Evolutionary conservation across 1,139 yeast genomes (phyloP), one percentile per base, ranked within the genome.

Genomic region (Kodamaea fungicola): DNA sequence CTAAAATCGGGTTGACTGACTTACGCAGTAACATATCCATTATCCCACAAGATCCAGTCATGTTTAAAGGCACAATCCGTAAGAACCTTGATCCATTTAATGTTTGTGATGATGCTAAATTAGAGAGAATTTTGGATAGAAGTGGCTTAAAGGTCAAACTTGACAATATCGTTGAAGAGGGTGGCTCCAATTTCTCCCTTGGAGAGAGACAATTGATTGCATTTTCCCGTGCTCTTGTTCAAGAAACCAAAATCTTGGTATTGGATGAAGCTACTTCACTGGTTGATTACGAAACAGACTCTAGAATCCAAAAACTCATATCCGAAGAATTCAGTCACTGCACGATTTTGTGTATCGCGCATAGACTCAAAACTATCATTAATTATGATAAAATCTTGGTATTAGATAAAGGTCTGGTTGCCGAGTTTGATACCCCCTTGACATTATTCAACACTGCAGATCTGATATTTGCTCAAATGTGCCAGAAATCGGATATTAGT

Each of bases 181-280:
- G 83, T 24, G 95, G 95, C 26, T 46, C 71, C 13, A 85, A 85
- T 54, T 83, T 81, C 54, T 83, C 90, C 3, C 67, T 83, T 22
- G 95, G 95, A 32, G 92, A 85, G 57, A 73, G 86, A 37, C 94
- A 85, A 57, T 61, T 85, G 44, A 62, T 85, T 39, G 83, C 92
- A 2, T 71, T 85, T 45, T 87, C 92, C 0, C 72, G 94, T 47
- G 90, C 95, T 0, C 64, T 85, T 44, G 87, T 83, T n/a, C 73
- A 87, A 44, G 71, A 76, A 35, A 68, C 87, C 5, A 77, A 74
- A 52, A 78, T 85, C 40, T 63, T 85, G 46, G 79, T 85, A 42
- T 60, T 85, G 42, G 95, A 85, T 55, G 95, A 85, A 57, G 94
- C 95, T 12, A 85, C 95, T 0, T 83, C 94, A 0, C 78, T 85